Base-by-base conservation (phyloP, 1,139 yeast species). In the Suhomyces taliae region DNA sequence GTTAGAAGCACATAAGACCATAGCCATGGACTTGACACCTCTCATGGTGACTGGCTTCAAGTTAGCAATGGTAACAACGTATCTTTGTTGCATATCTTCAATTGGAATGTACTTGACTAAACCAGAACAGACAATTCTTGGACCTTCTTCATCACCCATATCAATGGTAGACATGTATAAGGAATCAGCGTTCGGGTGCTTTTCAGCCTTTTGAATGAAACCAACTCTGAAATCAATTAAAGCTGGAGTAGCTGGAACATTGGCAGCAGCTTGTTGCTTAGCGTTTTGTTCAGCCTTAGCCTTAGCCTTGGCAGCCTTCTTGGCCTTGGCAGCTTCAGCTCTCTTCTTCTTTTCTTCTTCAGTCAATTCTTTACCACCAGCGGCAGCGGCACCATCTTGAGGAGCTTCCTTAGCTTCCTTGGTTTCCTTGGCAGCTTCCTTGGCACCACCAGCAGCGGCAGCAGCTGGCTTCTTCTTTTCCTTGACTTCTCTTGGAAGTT, bases 81-180 rank as follows among this genome's bases (percentile, higher is more conserved):
- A 67, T 46, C 78, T 66, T 51, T 74, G 67, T 46, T 74, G 70
- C 70, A 84, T 64, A 11, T 74, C 69, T 41, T 74, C 80, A 39
- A 68, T 59, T 4, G 83, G 73, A 29, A 82, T 60, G 52, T 70
- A 70, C 41, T 76, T 76, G 40, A 88, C 96, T 57, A 91, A 75
- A 53, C 99, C 99, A 12, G 97, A 89, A 75, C 99, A 95, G 45
- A 95, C 96, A 40, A 97, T 95, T 77, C 99, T 85, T 64, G 99
- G 99, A 50, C 96, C 96, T 62, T 88, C 95, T 56, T 78, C 91
- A 62, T 93, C 99, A 55, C 99, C 99, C 79, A 90, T 85, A 55
- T 95, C 90, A 61, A 95, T 93, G 46, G 99, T 93, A 33, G 98
- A 91, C 52, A 93, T 96, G 67, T 95, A 95, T 61, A 95, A 78